Conservation (phyloP, 1,284 basidiomycete species). For the Butyriboletus appendiculatus region DNA sequence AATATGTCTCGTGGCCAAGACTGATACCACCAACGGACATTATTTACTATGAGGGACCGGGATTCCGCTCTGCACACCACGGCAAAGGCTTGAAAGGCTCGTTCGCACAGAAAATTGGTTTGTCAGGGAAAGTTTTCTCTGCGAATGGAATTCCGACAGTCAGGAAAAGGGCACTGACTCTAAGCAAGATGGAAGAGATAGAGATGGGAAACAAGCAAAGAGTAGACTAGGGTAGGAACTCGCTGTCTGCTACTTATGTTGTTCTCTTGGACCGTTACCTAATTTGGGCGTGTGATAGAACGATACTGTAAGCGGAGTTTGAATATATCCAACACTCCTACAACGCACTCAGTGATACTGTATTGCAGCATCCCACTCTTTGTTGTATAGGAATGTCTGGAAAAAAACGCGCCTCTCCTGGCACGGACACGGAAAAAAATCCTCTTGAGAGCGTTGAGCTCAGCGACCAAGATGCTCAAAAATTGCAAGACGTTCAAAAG, state of each 20-base stretch:
- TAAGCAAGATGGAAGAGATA: conserved; percentile 51
- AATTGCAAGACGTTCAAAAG: conserved; percentile 61
- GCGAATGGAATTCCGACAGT: conserved; percentile 37
- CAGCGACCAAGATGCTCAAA: conserved; percentile 65
- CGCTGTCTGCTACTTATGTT: neutral
- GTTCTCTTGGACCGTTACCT: conserved; percentile 6
- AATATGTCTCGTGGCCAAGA: conserved; percentile 95
- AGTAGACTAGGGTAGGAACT: conserved; percentile 51
- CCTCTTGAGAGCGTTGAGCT: conserved; percentile 66
- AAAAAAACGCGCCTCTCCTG: conserved; percentile 75
- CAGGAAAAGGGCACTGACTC: conserved; percentile 41
- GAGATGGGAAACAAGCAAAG: conserved; percentile 69
- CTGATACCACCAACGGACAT: conserved; percentile 83
- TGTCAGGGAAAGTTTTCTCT: conserved; percentile 32
- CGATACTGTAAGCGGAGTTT: conserved; percentile 31
- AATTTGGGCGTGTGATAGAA: conserved; percentile 10
- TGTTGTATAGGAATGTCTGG: conserved; percentile 38
- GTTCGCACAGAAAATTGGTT: conserved; percentile 36
- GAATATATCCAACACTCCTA: conserved; percentile 27
- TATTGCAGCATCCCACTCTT: conserved; percentile 8
- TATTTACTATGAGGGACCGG: conserved; percentile 86
- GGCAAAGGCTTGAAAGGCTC: conserved; percentile 70
- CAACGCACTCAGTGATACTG: neutral
- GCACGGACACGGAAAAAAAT: conserved; percentile 67
- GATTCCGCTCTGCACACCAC: conserved; percentile 74